phyloP scores from a whole-genome alignment of 495 filamentous ascomycete genomes.

The Aspergillus kassunensis region DNA sequence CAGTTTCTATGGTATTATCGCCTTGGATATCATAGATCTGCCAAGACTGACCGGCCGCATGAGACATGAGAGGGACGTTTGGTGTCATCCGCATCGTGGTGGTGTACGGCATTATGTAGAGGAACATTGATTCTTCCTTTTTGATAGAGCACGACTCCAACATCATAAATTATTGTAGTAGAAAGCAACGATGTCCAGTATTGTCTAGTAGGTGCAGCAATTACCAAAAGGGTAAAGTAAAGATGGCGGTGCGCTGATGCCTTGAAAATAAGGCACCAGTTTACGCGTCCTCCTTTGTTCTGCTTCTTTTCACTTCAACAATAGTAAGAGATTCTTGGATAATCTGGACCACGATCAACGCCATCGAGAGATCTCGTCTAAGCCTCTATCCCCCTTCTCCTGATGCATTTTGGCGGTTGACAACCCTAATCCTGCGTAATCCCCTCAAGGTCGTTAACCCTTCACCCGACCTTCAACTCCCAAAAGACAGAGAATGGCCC shows the following conservation, averaged over 20 bases:
- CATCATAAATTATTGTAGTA: too few relatives aligned
- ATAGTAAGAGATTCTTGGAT: not conserved
- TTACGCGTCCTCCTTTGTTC: not conserved
- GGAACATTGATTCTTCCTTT: too few relatives aligned
- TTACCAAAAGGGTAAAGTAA: too few relatives aligned
- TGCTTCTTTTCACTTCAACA: slow-evolving; percentile 1
- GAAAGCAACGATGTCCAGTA: too few relatives aligned
- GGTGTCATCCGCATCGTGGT: too few relatives aligned
- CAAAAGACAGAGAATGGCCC: slow-evolving; percentile 24
- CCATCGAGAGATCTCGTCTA: not conserved
- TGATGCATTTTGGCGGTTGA: not conserved
- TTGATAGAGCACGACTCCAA: too few relatives aligned
- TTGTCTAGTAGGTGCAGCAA: too few relatives aligned
- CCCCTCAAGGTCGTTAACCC: not conserved
- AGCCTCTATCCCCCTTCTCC: not conserved
- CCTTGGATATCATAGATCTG: too few relatives aligned
- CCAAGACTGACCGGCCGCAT: too few relatives aligned
- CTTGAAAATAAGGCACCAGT: not conserved
- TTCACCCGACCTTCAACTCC: not conserved
- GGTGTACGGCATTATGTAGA: too few relatives aligned
- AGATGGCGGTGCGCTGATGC: not conserved
- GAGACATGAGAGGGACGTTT: too few relatives aligned
- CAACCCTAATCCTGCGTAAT: not conserved
- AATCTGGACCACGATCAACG: not conserved
- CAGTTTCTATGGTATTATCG: too few relatives aligned